A percentile compares a stretch with the other conserved stretches of the same genome.
These are phyloP conservation scores for Rhynchospora breviuscula DNA, from an alignment of 176 grass and related monocot genomes.

Conservation along the genomic window DNA sequence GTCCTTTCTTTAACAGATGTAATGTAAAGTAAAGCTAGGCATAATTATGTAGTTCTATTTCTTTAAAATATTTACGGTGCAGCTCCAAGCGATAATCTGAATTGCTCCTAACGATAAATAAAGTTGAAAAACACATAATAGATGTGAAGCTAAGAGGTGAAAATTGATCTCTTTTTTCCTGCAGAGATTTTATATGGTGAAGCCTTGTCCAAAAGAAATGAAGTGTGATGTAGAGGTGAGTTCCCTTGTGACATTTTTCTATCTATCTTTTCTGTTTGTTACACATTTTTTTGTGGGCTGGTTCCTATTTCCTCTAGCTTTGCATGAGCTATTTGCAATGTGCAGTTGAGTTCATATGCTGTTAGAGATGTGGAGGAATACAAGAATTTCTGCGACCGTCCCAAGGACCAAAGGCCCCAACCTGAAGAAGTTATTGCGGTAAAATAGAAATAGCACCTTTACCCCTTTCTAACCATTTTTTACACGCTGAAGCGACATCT, in stretches of 20 bases:
- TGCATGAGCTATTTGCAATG: slow-evolving; percentile 32
- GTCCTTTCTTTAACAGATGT: background rate
- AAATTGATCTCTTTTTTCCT: slow-evolving; percentile 18
- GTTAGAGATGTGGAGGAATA: slow-evolving; percentile 97
- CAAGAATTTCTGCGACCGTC: slow-evolving; percentile 87
- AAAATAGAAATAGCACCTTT: slow-evolving; percentile 28
- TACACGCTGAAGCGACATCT: background rate
- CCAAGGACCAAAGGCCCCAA: slow-evolving; percentile 73
- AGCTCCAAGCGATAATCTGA: background rate
- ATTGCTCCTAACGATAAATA: background rate
- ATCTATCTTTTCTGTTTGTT: background rate
- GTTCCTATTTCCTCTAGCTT: background rate
- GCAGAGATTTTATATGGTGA: slow-evolving; percentile 98
- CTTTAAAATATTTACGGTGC: background rate
- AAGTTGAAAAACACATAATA: background rate
- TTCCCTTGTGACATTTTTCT: background rate
- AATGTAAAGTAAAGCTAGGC: background rate
- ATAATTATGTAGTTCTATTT: background rate
- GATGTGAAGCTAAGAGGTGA: slow-evolving; percentile 10
- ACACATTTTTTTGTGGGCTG: background rate
- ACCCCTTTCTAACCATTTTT: background rate
- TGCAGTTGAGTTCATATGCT: slow-evolving; percentile 91
- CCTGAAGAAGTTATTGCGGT: slow-evolving; percentile 97
- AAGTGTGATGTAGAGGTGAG: slow-evolving; percentile 97
- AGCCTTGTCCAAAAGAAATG: slow-evolving; percentile 93